Evolutionary conservation across 345 rosid species (phyloP), one percentile per base, ranked within the genome.

Genomic region (Murraya paniculata): DNA sequence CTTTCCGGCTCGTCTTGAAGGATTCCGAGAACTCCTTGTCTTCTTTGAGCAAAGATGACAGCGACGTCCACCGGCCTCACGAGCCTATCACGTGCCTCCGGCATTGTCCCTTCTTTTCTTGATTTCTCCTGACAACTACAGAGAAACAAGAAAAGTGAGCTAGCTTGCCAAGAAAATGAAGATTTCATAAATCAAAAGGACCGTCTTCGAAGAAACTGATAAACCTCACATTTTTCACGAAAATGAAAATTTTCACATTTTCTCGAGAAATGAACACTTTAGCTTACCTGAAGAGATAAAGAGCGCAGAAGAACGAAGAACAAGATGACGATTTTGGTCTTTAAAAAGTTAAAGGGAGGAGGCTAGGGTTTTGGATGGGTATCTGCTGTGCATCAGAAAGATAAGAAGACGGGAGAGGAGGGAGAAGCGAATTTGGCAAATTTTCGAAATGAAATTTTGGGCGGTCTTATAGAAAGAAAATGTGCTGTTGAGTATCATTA

Each of bases 81-180:
- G 35, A 91, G 58, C 70, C 99, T 84, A 67, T 94, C 97, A 79
- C 99, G 90, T 16, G 97, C 76, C 79, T 91, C 93, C 38, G 88
- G 78, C 97, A 92, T 91, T 74, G 4, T 36, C 33, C 31, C 57
- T 39, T 36, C 2, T 31, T 64, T 58, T 57, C 50, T 35, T 73
- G 35, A 25, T 58, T 24, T 36, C 5, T 57, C 27, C 64, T 72
- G 65, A 3, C n/a, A 72, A 72, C 53, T 38, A 31, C 9, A 1
- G 16, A n/a, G 14, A 24, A 73, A 36, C 33, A 57, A 4, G 57
- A 50, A 50, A 50, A 2, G 5, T 9, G 50, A 41, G 4, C 11
- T 11, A 41, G 16, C 50, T 41, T 27, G 1, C 30, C n/a, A 71
- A 48, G 6, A 53, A 48, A 48, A 16, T 69, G 24, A 69, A 9